Base-by-base conservation (phyloP, 306 rosid species). In the Rosa rugosa region DNA sequence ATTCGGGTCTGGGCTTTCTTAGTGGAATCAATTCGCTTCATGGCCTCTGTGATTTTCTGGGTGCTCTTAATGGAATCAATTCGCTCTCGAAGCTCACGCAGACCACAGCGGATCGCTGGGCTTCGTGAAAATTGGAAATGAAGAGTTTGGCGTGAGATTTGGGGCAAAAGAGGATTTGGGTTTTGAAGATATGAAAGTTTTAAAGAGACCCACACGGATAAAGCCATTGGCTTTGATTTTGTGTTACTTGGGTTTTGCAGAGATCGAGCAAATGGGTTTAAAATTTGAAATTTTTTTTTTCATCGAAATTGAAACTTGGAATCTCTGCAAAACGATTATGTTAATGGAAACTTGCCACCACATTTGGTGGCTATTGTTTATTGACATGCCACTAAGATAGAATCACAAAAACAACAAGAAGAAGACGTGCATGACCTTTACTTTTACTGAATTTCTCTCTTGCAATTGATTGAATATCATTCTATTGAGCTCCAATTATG, bases 41-140 rank as follows among this genome's bases (percentile, higher is more conserved):
- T 91, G 36, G 94, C 91, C 73, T 91, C 93, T 18, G 94, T 89
- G 85, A 93, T 87, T 79, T 89, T 93, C 45, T 84, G 93, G 12
- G 87, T 89, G 79, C 66, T 89, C 68, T 85, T 85, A 14, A 91
- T 77, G 5, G 90, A 27, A 11, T 77, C 73, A n/a, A 88, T 88
- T 87, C 98, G 86, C 6, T 77, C 63, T 14, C 93, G 92, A 56
- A 89, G 75, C 13, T 90, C 90, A 9, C 92, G 90, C 38, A 86
- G 66, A 23, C 91, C 86, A 71, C 86, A 87, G 2, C 62, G 86
- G 82, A 88, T 75, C 14, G 79, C 42, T 12, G 66, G 8, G 5
- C 47, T 14, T 27, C 20, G 25, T 8, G 81, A 50, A 51, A 79
- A 72, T 69, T 40, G 71, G 41, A 78, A 75, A 40, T 11, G 69